phyloP scores from a whole-genome alignment of 306 rosid species.

The Dalbergia cultrata region DNA sequence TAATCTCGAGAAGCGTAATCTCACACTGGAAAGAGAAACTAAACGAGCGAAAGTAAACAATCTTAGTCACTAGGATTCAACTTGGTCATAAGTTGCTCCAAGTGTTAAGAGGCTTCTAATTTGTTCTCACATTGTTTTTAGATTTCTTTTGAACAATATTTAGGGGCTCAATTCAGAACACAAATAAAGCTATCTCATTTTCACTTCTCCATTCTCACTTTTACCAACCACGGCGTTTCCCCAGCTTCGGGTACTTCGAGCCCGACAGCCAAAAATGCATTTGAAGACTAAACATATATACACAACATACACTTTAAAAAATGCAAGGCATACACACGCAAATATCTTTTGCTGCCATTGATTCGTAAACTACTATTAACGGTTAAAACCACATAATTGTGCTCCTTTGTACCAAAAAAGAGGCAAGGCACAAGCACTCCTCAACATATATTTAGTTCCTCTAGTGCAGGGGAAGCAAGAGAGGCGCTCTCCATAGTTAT shows the following conservation, averaged over 20 bases:
- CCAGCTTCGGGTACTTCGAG: too few relatives aligned
- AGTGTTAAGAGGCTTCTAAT: too few relatives aligned
- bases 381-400: neutral
- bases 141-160: too few relatives aligned
- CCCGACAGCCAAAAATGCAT: too few relatives aligned
- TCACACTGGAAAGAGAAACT: too few relatives aligned
- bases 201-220: neutral
- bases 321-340: neutral
- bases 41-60: too few relatives aligned
- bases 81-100: too few relatives aligned
- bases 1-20: too few relatives aligned
- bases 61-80: too few relatives aligned
- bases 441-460: slow-evolving; percentile 5
- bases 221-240: neutral
- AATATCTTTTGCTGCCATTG: neutral
- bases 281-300: too few relatives aligned
- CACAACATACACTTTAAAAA: too few relatives aligned
- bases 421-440: neutral
- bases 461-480: slow-evolving; percentile 26
- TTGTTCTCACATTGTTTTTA: too few relatives aligned
- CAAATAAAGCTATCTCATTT: neutral
- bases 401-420: slow-evolving; percentile 32
- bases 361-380: neutral
- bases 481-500: neutral
- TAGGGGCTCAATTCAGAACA: neutral